Evolutionary conservation across 306 rosid species (phyloP), one percentile per base, ranked within the genome.

Genomic region (Lathyrus oleraceus): DNA sequence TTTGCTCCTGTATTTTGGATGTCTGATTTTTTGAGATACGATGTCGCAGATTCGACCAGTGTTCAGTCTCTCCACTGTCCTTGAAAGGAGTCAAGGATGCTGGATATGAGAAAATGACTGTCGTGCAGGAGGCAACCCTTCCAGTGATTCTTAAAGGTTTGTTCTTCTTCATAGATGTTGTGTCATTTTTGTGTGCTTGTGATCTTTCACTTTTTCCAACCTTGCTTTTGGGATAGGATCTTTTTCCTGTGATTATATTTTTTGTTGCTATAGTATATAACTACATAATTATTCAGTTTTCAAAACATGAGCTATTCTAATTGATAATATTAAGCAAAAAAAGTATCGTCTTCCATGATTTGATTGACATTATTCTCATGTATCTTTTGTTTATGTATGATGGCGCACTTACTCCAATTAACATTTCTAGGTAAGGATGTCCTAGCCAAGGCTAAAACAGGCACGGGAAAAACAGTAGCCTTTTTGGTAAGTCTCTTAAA

Each of bases 391-490:
- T 71, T 78, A 19, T 57, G 49, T 54, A 14, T 69, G 44, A 72
- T 45, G 35, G 38, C 57, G 13, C 58, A 61, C 76, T 81, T 44
- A 72, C 70, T 61, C 73, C 65, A 10, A n/a, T 65, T 77, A 7
- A 67, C 48, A 61, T 81, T 76, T 85, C 48, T 69, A 94, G 97
- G 99, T 78, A 94, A 89, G 91, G 97, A 94, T 79, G 97, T 94
- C 62, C 96, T 94, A 35, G 99, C 97, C 79, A 94, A 91, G 85
- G 97, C 99, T 57, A 94, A 63, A 85, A 94, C 97, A 17, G 99
- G 99, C 73, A 94, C 99, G 0, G 99, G 99, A 57, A 94, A 94
- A 89, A 94, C 99, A 48, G 95, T 94, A 52, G 99, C 99, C 12
- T 94, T 91, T 84, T 85, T 94, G 96, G 99, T 94, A 79, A 71